Base-by-base conservation (phyloP, 2,329 filamentous ascomycete species). In the Fulvia fulva region DNA sequence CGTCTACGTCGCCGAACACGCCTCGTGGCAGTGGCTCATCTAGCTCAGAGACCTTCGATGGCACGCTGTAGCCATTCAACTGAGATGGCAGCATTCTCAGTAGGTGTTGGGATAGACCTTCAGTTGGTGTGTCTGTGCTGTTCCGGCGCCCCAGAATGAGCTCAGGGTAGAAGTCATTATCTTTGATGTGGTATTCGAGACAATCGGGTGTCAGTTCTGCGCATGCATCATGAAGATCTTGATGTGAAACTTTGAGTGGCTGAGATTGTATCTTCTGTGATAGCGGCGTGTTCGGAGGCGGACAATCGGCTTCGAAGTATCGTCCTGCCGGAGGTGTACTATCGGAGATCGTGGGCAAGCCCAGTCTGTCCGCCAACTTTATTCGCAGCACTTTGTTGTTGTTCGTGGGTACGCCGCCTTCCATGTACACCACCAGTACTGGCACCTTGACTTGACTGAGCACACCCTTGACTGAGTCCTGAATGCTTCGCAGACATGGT, bases 311-410 rank as follows among this genome's bases (percentile, higher is more conserved):
- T 55, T 82, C 75, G 68, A 75, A 81, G 60, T 84, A 80, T n/a
- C 78, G 74, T 3, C 74, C 67, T 0, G 76, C 67, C 53, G 78
- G 75, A 1, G 74, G 71, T 3, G 74, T 79, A 5, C 74, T 69
- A 26, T 83, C 79, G 0, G 75, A 77, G 9, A 83, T 61, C 1
- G 75, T 70, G 0, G 75, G 72, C 16, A 84, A 63, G 2, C 70
- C 67, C 4, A 84, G 69, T 2, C 82, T 74, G 55, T 83, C 75
- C 0, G 74, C 77, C 4, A 85, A 70, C 61, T 75, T 78, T 64
- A 83, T 81, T 2, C 82, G 77, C 22, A 83, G 70, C n/a, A 83
- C 73, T 63, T 85, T 85, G 73, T 82, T 82, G 72, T 82, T 82
- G 69, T 84, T 83, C 34, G 75, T 79, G 58, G 80, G 83, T 1